phyloP scores from a whole-genome alignment of 495 filamentous ascomycete genomes.

The Friedmanniomyces simplex region DNA sequence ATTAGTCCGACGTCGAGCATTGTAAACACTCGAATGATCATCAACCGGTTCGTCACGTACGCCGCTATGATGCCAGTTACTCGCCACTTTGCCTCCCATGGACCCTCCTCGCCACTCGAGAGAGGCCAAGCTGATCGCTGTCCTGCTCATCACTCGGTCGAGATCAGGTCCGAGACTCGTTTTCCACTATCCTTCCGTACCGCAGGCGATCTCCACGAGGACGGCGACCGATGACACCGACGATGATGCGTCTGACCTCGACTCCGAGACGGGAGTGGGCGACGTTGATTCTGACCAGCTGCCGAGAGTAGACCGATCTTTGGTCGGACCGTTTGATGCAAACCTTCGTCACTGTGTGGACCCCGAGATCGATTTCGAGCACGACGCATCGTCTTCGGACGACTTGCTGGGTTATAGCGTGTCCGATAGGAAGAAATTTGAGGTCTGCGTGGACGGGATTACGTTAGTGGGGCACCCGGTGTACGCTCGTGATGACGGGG shows the following conservation, averaged over 20 bases:
- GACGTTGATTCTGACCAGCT: neutral
- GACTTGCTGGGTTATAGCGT: slow-evolving; percentile 60
- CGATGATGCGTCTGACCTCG: slow-evolving; percentile 26
- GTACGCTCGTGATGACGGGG: slow-evolving; percentile 74
- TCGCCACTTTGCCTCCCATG: neutral
- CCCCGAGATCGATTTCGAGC: no score
- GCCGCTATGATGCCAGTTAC: neutral
- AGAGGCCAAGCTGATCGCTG: slow-evolving; percentile 4
- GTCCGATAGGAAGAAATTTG: slow-evolving; percentile 71
- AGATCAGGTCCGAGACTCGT: slow-evolving; percentile 15
- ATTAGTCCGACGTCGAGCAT: no score
- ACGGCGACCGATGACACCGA: neutral
- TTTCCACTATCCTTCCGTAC: slow-evolving; percentile 14
- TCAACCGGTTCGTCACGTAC: no score
- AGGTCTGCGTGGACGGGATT: slow-evolving; percentile 73
- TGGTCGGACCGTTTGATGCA: no score
- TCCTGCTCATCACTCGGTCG: slow-evolving; percentile 13
- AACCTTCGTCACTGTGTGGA: no score
- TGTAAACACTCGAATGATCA: no score
- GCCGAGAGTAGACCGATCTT: no score
- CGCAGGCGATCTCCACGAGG: neutral
- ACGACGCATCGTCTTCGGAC: no score
- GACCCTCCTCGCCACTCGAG: neutral
- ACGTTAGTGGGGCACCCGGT: slow-evolving; percentile 81
- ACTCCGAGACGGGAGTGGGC: slow-evolving; percentile 39